Evolutionary conservation across 768 basidiomycete genomes (phyloP).

Genomic region (Boletales sp.): DNA sequence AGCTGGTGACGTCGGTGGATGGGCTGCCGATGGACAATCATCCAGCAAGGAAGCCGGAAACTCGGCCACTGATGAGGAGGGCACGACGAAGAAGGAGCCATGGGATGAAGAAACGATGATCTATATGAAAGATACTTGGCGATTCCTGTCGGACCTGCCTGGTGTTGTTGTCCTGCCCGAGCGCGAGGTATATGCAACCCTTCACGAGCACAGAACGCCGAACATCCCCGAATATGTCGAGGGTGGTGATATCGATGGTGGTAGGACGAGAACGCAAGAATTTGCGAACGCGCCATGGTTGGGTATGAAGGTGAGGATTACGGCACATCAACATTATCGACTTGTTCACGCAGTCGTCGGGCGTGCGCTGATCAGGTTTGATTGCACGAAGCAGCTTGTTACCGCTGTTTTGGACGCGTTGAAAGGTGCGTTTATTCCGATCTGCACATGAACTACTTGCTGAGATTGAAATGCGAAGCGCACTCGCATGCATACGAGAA

Average conservation of each 20-base stretch:
- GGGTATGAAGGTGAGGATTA: background rate
- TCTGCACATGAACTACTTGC: too few species aligned
- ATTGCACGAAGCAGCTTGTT: background rate
- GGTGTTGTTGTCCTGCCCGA: background rate
- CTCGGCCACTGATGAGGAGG: too few species aligned
- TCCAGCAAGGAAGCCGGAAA: too few species aligned
- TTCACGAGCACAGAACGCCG: background rate
- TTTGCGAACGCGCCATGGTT: background rate
- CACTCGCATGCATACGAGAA: slow-evolving; percentile 10
- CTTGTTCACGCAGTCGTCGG: background rate
- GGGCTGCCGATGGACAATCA: too few species aligned
- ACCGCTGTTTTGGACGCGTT: too few species aligned
- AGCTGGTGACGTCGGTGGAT: too few species aligned
- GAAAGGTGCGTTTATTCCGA: too few species aligned
- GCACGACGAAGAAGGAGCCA: background rate
- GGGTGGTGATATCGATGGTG: background rate
- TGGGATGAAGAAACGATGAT: background rate
- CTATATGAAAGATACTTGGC: slow-evolving; percentile 6
- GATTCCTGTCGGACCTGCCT: background rate
- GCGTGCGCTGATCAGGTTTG: background rate
- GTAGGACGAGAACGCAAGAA: background rate
- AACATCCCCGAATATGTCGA: background rate
- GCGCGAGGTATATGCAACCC: background rate
- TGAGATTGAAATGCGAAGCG: too few species aligned
- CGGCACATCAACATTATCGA: background rate